These are phyloP conservation scores for Xanthoconium stramineum DNA, from an alignment of 768 basidiomycete species.

Conservation along the genomic window DNA sequence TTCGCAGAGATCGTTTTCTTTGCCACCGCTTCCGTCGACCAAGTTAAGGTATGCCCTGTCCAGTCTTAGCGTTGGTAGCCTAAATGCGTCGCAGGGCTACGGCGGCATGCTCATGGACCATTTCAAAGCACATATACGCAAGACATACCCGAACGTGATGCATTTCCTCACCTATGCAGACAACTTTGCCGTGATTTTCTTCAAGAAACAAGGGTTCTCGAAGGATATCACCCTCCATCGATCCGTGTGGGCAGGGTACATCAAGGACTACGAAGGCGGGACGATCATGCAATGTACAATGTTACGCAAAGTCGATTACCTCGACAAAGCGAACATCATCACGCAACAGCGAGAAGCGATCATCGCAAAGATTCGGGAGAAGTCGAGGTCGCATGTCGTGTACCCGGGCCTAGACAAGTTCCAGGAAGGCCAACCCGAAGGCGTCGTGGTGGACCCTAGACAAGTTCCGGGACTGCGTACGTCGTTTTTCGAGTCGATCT, in stretches of 20 bases:
- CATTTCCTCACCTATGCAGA: slow-evolving; percentile 98
- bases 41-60: slow-evolving; percentile 76
- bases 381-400: slow-evolving; percentile 83
- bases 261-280: slow-evolving; percentile 99
- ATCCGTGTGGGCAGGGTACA: slow-evolving; percentile 95
- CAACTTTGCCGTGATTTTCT: slow-evolving; percentile 98
- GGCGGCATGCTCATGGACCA: slow-evolving; percentile 99
- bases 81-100: slow-evolving; percentile 67
- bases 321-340: slow-evolving; percentile 73
- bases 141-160: slow-evolving; percentile 81
- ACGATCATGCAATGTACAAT: slow-evolving; percentile 99
- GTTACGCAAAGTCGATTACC: slow-evolving; percentile 89
- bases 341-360: slow-evolving; percentile 86
- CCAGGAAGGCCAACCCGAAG: slow-evolving; percentile 52
- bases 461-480: slow-evolving; percentile 87
- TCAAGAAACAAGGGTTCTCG: slow-evolving; percentile 98
- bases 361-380: slow-evolving; percentile 80
- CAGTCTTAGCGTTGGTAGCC: background rate
- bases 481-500: slow-evolving; percentile 21
- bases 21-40: slow-evolving; percentile 92
- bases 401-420: slow-evolving; percentile 79
- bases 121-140: slow-evolving; percentile 89
- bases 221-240: slow-evolving; percentile 95
- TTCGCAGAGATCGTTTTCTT: slow-evolving; percentile 99
- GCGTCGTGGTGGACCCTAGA: slow-evolving; percentile 59